phyloP scores from a whole-genome alignment of 2,329 filamentous ascomycete genomes.

The Falciphora oryzae region DNA sequence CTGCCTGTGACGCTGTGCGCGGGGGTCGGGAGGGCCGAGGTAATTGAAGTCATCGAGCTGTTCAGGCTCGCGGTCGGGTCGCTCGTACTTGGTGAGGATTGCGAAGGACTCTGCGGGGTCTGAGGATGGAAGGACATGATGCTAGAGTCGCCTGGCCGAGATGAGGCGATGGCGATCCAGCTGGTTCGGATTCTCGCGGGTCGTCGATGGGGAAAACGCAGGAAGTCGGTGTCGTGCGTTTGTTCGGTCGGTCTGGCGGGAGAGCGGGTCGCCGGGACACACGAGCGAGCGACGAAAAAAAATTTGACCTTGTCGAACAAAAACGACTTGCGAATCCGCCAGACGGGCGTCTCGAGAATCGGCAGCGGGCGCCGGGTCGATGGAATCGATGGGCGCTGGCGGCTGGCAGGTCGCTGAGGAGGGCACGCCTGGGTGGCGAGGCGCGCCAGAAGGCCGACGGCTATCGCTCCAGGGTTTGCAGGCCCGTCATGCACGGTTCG shows the following conservation, averaged over 20 bases:
- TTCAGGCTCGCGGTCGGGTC: conserved; percentile 46
- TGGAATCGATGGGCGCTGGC: conserved; percentile 17
- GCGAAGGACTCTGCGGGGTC: conserved; percentile 62
- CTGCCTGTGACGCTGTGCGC: conserved; percentile 58
- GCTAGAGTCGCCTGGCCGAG: conserved; percentile 21
- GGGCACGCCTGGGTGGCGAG: conserved; percentile 28
- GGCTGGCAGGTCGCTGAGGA: conserved; percentile 16
- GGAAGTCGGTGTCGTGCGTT: conserved; percentile 15
- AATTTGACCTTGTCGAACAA: conserved; percentile 11
- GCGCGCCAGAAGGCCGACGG: conserved; percentile 33
- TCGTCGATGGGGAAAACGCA: conserved; percentile 8
- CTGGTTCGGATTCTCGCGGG: too few species aligned
- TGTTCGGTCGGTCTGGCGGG: conserved; percentile 1
- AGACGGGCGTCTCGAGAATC: conserved; percentile 10
- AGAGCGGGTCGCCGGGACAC: conserved; percentile 5
- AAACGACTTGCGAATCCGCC: too few species aligned
- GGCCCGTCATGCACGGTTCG: conserved; percentile 6
- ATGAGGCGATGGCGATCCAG: too few species aligned
- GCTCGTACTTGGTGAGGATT: conserved; percentile 50
- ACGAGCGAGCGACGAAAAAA: conserved; percentile 8
- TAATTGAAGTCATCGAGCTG: conserved; percentile 44
- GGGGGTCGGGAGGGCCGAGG: conserved; percentile 53
- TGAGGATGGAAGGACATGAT: conserved; percentile 63
- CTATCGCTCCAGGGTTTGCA: conserved; percentile 24
- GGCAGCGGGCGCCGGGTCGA: conserved; percentile 15